Evolutionary conservation across 192 early-diverging fungal species (phyloP), one percentile per base, ranked within the genome.

Genomic region (Entomortierella lignicola): DNA sequence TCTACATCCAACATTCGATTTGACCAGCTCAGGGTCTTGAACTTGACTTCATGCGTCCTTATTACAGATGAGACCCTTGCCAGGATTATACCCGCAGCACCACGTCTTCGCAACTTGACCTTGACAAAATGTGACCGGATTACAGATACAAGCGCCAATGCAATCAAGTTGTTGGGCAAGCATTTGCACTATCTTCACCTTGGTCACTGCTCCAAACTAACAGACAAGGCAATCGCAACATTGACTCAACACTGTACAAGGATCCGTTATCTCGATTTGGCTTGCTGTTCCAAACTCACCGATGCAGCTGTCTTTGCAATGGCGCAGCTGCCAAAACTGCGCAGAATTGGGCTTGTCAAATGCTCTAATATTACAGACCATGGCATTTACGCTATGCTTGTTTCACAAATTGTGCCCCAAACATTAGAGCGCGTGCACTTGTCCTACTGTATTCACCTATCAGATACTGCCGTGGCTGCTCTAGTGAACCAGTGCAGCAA

Each of bases 291-390:
- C 18, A 82, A 82, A 39, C 77, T 89, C 20, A 88, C 88, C 0
- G 86, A 89, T 41, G 73, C 64, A 0, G 73, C 88, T 5, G 83
- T 89, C 4, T 66, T 84, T 66, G 85, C 84, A 23, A 66, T 89
- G 34, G 83, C 86, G 13, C 84, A 84, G 25, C 63, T 89, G 25
- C 86, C 82, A 20, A 86, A 85, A 59, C 50, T 89, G 31, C 77
- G 83, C 25, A 77, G 88, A n/a, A 88, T 89, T 32, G 88, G 88
- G 11, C 55, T 89, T 12, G 88, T 89, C 32, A 89, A 89, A 61
- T 89, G 88, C 70, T 67, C 71, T n/a, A 85, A 88, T 21, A 84
- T 89, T 29, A 88, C 88, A 4, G 86, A 89, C 56, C 66, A 77
- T 39, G 80, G 82, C 2, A 86, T 89, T 32, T 72, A 82, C 27